phyloP scores from a whole-genome alignment of 2,329 filamentous ascomycete species.

The Pseudonectria buxi region DNA sequence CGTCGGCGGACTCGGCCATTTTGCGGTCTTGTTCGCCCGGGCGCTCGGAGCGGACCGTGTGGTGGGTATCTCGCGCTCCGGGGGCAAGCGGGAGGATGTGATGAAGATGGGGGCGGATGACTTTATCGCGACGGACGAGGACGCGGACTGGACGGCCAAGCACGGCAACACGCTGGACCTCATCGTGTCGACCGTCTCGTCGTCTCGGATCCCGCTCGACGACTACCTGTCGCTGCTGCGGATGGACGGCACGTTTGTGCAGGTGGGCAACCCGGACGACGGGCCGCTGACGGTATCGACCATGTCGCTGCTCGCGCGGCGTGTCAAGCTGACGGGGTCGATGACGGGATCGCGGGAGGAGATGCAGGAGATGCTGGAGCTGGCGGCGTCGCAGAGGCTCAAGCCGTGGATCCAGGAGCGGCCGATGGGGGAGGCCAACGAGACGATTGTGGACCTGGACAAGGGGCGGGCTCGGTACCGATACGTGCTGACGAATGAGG shows the following conservation, averaged over 20 bases:
- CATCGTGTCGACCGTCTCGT: slow-evolving; percentile 52
- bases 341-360: slow-evolving; percentile 45
- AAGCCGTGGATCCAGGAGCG: slow-evolving; percentile 50
- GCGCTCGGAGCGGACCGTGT: slow-evolving; percentile 58
- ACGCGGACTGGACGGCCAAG: slow-evolving; percentile 47
- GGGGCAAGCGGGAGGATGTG: slow-evolving; percentile 48
- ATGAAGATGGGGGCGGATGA: slow-evolving; percentile 50
- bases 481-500: too few species aligned
- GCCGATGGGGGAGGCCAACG: slow-evolving; percentile 49
- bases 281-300: slow-evolving; percentile 8
- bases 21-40: slow-evolving; percentile 61
- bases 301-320: slow-evolving; percentile 49
- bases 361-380: slow-evolving; percentile 52
- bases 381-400: slow-evolving; percentile 49
- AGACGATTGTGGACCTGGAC: slow-evolving; percentile 23
- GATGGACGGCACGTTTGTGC: slow-evolving; percentile 54
- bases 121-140: slow-evolving; percentile 38
- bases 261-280: slow-evolving; percentile 44
- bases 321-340: slow-evolving; percentile 40
- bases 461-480: too few species aligned
- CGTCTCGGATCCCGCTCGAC: slow-evolving; percentile 47
- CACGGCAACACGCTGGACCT: slow-evolving; percentile 48
- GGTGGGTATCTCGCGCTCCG: slow-evolving; percentile 50
- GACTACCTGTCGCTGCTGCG: slow-evolving; percentile 55
- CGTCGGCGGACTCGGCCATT: slow-evolving; percentile 62